These are phyloP conservation scores for Xerocomellus dryophilus DNA, from an alignment of 768 basidiomycete species.

Conservation along the genomic window DNA sequence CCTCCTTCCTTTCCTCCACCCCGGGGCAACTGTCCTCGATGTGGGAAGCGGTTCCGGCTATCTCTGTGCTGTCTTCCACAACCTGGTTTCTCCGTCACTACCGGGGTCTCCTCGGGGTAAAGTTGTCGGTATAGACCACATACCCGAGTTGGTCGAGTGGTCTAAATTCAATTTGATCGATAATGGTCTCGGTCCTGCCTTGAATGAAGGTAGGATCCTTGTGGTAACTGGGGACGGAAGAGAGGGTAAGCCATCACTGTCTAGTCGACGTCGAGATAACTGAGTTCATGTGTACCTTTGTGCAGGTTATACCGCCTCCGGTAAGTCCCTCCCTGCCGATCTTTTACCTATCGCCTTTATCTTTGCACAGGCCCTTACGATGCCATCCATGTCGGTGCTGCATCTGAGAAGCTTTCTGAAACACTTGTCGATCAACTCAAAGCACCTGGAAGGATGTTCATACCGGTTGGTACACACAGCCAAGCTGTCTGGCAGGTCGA, in stretches of 20 bases:
- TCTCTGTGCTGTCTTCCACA: conserved; percentile 75
- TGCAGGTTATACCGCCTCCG: conserved; percentile 36
- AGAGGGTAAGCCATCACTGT: conserved; percentile 43
- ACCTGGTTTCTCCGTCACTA: conserved; percentile 48
- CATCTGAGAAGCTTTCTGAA: conserved; percentile 70
- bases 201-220: conserved; percentile 55
- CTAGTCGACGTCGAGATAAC: background rate
- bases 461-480: conserved; percentile 69
- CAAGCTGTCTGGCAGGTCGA: conserved; percentile 76
- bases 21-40: conserved; percentile 78
- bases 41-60: conserved; percentile 90
- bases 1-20: conserved; percentile 66
- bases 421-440: conserved; percentile 77
- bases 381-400: conserved; percentile 93
- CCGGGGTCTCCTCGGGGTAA: conserved; percentile 38
- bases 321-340: conserved; percentile 20
- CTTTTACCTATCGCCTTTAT: background rate
- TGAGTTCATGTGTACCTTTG: background rate
- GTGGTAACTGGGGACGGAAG: conserved; percentile 80
- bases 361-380: conserved; percentile 61
- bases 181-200: conserved; percentile 57
- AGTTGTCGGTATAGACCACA: conserved; percentile 90
- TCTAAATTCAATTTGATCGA: conserved; percentile 62
- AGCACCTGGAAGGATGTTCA: conserved; percentile 80
- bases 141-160: conserved; percentile 72